Base-by-base conservation (phyloP, 345 rosid species). In the Dipteronia dyeriana region DNA sequence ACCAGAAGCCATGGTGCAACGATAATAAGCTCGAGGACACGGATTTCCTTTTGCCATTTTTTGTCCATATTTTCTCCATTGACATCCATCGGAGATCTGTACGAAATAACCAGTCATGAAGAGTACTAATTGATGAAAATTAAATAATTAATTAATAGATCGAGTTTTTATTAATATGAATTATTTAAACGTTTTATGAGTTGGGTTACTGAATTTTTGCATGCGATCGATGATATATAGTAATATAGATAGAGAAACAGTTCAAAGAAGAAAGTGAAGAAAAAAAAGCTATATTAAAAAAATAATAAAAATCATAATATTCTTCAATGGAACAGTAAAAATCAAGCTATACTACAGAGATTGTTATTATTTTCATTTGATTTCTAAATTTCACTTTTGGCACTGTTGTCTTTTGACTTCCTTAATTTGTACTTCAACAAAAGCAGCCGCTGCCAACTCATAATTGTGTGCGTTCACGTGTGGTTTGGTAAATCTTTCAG, bases 21-120 rank as follows among this genome's bases (percentile, higher is more conserved):
- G 84, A 43, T 89, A 89, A 12, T 89, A 89, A 78, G 92, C 92
- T 69, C 92, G 80, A 39, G 92, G 92, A 54, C 87, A 89, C 1
- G 92, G 92, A 72, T 89, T 89, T 68, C 92, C 92, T 77, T 89
- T 89, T 2, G 92, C 92, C 85, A 87, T 87, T 80, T 89, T 89
- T 22, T 89, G 92, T 7, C 92, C 92, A 34, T 89, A 89, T 39
- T 89, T 89, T 63, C 92, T 83, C 92, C 92, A 89, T 70, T 89
- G 92, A 57, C 92, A 89, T 0, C 92, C 92, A 73, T 89, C 92
- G 12, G 88, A 66, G 29, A 89, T 89, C 92, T 88, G 71, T n/a
- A 22, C 4, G 4, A 2, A 22, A 54, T 26, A 45, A 25, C 5
- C 13, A 73, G 20, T 17, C 26, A 71, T 6, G 45, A 41, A 41